phyloP scores from a whole-genome alignment of 345 rosid genomes.

The Punica granatum region DNA sequence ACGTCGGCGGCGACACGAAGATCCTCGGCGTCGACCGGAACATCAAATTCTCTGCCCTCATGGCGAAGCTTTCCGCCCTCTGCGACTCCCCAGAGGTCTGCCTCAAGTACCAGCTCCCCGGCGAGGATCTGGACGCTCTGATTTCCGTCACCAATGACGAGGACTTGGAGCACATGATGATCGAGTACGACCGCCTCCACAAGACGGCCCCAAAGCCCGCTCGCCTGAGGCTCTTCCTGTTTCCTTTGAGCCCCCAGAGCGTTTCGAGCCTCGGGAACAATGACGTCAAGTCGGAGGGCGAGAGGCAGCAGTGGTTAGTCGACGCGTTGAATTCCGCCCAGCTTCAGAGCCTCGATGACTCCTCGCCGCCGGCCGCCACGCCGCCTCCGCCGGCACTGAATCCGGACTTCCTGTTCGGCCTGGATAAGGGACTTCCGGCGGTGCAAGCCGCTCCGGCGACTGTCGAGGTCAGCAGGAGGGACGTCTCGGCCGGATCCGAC shows the following conservation, averaged over 20 bases:
- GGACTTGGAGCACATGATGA: conserved; percentile 62
- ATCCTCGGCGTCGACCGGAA: conserved; percentile 46
- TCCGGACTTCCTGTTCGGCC: conserved; percentile 44
- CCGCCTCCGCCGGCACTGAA: conserved; percentile 17
- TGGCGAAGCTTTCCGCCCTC: conserved; percentile 33
- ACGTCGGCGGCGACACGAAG: conserved; percentile 59
- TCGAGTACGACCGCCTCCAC: conserved; percentile 46
- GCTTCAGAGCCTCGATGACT: conserved; percentile 29
- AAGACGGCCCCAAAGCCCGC: conserved; percentile 36
- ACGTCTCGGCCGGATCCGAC: conserved; percentile 29
- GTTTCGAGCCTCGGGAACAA: conserved; percentile 12
- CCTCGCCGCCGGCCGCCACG: conserved; percentile 22
- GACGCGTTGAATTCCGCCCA: conserved; percentile 46
- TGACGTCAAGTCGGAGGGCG: conserved; percentile 35
- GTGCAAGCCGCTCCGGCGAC: conserved; percentile 17
- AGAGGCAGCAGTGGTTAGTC: conserved; percentile 37
- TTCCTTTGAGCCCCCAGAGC: conserved; percentile 20
- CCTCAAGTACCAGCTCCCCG: conserved; percentile 63
- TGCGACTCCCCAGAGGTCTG: conserved; percentile 24
- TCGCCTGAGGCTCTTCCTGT: conserved; percentile 42
- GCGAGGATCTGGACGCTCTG: conserved; percentile 61
- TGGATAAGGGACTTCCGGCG: conserved; percentile 36
- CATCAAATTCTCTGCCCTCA: conserved; percentile 27
- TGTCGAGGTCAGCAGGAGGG: conserved; percentile 22
- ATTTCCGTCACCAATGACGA: conserved; percentile 60